Evolutionary conservation across 352 stramenopile genomes (phyloP).

Genomic region (Globisporangium alternatum): DNA sequence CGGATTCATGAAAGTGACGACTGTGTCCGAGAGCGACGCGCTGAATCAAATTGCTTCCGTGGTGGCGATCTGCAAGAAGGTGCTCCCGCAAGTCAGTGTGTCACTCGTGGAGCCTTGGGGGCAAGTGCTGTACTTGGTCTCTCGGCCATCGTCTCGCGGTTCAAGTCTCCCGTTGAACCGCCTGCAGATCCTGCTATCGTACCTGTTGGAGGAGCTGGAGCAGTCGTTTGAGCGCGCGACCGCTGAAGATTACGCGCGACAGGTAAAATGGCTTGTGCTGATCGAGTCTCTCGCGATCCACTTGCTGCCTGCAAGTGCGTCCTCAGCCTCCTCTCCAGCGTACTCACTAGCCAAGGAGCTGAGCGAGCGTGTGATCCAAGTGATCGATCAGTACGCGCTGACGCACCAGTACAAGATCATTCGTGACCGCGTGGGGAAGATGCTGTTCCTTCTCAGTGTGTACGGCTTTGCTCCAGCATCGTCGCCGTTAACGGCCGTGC

Average conservation of each 20-base stretch:
- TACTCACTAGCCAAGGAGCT: conserved; percentile 23
- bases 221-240: conserved; percentile 54
- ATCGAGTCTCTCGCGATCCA: conserved; percentile 51
- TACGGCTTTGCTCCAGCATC: conserved; percentile 13
- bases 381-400: conserved; percentile 49
- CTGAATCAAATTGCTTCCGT: conserved; percentile 19
- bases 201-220: conserved; percentile 50
- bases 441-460: conserved; percentile 53
- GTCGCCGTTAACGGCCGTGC: conserved; percentile 7
- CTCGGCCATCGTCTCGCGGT: conserved; percentile 27
- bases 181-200: conserved; percentile 24
- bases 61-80: conserved; percentile 35
- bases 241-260: conserved; percentile 61
- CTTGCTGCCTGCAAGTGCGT: conserved; percentile 28
- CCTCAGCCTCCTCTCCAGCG: not conserved
- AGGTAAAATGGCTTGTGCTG: conserved; percentile 73
- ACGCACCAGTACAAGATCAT: conserved; percentile 82
- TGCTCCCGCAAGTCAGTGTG: conserved; percentile 56
- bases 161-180: conserved; percentile 18
- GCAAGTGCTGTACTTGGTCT: conserved; percentile 52
- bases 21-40: conserved; percentile 17
- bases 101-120: conserved; percentile 54
- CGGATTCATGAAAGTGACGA: conserved; percentile 29
- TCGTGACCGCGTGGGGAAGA: conserved; percentile 50
- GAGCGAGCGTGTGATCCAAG: conserved; percentile 27